Evolutionary conservation across 73 alveolate genomes (phyloP).

Genomic region (Halteria grandinella): DNA sequence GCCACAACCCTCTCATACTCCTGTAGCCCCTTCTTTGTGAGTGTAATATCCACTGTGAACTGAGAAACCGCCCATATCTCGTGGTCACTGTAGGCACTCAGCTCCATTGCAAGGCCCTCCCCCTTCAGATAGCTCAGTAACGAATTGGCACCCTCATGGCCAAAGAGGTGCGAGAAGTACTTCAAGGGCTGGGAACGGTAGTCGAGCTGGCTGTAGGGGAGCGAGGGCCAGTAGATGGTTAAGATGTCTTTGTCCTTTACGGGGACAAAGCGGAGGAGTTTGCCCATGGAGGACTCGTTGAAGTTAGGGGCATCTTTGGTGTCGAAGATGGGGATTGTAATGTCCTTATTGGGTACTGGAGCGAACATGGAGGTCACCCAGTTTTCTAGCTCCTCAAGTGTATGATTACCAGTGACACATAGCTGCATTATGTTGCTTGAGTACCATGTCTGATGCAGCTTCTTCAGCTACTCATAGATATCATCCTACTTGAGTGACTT

Average conservation of each 20-base stretch:
- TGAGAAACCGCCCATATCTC: slow-evolving; percentile 62
- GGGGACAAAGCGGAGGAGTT: slow-evolving; percentile 65
- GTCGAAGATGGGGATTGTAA: slow-evolving; percentile 58
- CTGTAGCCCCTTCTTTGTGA: slow-evolving; percentile 91
- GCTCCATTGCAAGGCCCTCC: slow-evolving; percentile 84
- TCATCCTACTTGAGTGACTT: slow-evolving; percentile 53
- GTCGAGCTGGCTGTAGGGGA: slow-evolving; percentile 72
- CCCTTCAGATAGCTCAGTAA: slow-evolving; percentile 82
- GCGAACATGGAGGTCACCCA: slow-evolving; percentile 57
- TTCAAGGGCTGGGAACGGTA: slow-evolving; percentile 69
- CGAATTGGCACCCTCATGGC: slow-evolving; percentile 93
- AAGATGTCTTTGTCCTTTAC: slow-evolving; percentile 50
- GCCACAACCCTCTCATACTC: slow-evolving; percentile 79
- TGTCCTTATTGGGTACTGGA: slow-evolving; percentile 59
- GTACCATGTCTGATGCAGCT: slow-evolving; percentile 69
- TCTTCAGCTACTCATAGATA: slow-evolving; percentile 62
- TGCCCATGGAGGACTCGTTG: slow-evolving; percentile 56
- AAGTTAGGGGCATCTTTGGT: slow-evolving; percentile 59
- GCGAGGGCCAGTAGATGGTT: slow-evolving; percentile 4
- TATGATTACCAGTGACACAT: slow-evolving; percentile 61
- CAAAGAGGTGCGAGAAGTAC: slow-evolving; percentile 74
- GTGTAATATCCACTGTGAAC: slow-evolving; percentile 69
- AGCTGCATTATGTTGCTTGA: slow-evolving; percentile 71
- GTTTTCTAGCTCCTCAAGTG: slow-evolving; percentile 62
- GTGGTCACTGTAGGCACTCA: slow-evolving; percentile 69